Evolutionary conservation across 2,329 filamentous ascomycete species (phyloP).

Genomic region (Basipetospora chlamydospora): DNA sequence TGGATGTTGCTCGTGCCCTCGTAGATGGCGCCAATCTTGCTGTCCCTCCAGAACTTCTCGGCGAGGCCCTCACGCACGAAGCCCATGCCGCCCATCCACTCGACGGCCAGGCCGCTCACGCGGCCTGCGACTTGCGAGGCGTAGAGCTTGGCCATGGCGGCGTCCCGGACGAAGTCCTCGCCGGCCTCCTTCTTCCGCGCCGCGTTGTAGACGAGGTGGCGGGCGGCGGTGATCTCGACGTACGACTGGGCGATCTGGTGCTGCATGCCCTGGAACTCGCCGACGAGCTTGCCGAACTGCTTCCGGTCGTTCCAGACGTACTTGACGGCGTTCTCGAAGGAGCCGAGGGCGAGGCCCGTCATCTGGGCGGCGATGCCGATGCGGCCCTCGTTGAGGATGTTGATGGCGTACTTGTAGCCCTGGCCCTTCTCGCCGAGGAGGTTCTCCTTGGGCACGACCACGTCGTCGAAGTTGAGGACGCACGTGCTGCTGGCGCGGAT

Average conservation of each 20-base stretch:
- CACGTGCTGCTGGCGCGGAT: constrained; percentile 94
- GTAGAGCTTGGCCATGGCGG: constrained; percentile 96
- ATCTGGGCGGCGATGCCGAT: constrained; percentile 98
- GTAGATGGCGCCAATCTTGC: constrained; percentile 97
- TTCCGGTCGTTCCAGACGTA: constrained; percentile 98
- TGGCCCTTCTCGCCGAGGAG: constrained; percentile 78
- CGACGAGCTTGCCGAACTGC: constrained; percentile 87
- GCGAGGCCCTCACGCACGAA: constrained; percentile 93
- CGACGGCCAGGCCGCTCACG: constrained; percentile 73
- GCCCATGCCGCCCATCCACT: constrained; percentile 99
- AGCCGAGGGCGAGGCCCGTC: constrained; percentile 88
- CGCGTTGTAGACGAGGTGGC: constrained; percentile 89
- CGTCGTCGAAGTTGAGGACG: constrained; percentile 94
- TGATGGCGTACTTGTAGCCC: constrained; percentile 96
- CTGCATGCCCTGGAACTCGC: constrained; percentile 98
- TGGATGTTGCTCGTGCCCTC: constrained; percentile 77
- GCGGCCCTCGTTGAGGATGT: constrained; percentile 83
- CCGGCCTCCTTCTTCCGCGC: constrained; percentile 96
- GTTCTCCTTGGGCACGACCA: constrained; percentile 77
- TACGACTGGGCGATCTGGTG: constrained; percentile 96
- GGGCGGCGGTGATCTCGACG: constrained; percentile 81
- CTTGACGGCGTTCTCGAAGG: constrained; percentile 85
- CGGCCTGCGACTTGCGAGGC: constrained; percentile 82
- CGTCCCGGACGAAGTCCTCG: constrained; percentile 86
- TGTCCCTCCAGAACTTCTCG: constrained; percentile 95